Evolutionary conservation across 352 stramenopile genomes (phyloP).

Genomic region (Phytophthora capsici): DNA sequence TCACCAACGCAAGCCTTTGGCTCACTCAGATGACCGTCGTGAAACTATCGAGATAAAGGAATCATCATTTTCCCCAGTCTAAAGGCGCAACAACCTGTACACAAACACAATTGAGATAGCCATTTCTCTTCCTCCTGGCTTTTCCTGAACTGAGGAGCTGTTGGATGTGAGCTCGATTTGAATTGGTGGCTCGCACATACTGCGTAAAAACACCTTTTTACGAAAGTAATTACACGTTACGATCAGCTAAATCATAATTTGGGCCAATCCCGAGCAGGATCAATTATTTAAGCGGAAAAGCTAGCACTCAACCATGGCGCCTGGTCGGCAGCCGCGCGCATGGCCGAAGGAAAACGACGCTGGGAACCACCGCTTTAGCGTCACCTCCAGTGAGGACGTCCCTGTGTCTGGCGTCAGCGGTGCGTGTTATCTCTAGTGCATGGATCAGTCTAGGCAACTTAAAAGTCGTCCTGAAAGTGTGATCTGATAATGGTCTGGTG

Average conservation of each 20-base stretch:
- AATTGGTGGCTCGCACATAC: background rate
- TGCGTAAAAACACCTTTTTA: conserved; percentile 4
- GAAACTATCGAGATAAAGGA: conserved; percentile 86
- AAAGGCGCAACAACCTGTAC: conserved; percentile 12
- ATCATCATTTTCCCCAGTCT: conserved; percentile 84
- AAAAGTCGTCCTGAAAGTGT: background rate
- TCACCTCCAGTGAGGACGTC: conserved; percentile 25
- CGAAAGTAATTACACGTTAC: background rate
- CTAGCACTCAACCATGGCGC: conserved; percentile 9
- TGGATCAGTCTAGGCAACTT: background rate
- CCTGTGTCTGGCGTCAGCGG: conserved; percentile 29
- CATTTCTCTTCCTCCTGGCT: background rate
- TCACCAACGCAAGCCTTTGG: conserved; percentile 70
- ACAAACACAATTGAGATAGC: too few relatives aligned
- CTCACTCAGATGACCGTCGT: conserved; percentile 91
- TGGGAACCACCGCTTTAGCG: conserved; percentile 17
- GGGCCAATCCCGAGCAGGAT: conserved; percentile 18
- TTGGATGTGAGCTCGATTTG: background rate
- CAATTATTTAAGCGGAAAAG: conserved; percentile 1
- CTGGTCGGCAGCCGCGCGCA: conserved; percentile 10
- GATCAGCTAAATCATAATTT: conserved; percentile 20
- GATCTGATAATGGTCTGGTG: conserved; percentile 6
- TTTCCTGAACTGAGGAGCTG: conserved; percentile 22
- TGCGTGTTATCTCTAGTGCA: conserved; percentile 7
- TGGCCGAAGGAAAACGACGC: conserved; percentile 38